Evolutionary conservation across 768 basidiomycete species (phyloP).

Genomic region (Russula dissimulans): DNA sequence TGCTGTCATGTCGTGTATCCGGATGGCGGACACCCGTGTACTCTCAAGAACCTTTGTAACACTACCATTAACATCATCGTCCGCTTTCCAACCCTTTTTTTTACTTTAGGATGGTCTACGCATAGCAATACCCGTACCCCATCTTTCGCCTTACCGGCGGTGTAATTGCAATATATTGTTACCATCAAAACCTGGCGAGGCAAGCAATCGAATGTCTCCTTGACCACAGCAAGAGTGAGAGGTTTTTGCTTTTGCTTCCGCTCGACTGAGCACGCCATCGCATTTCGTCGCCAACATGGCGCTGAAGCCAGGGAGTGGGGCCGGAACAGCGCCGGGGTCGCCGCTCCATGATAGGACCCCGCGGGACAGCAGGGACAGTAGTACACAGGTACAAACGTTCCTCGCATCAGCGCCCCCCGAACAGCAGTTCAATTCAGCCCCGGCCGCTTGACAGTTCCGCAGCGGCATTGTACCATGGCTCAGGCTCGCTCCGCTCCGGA

Average conservation of each 20-base stretch:
- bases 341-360: neutral
- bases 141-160: neutral
- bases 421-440: neutral
- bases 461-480: neutral
- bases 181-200: neutral
- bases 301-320: too few relatives aligned
- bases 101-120: slow-evolving; percentile 10
- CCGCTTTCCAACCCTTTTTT: neutral
- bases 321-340: neutral
- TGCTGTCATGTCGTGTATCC: neutral
- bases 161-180: slow-evolving; percentile 14
- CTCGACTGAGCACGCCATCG: too few relatives aligned
- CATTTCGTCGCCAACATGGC: too few relatives aligned
- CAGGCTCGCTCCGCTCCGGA: neutral
- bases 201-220: neutral
- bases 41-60: slow-evolving; percentile 9
- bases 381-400: neutral
- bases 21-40: slow-evolving; percentile 8
- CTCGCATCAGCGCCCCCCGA: neutral
- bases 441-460: neutral
- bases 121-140: slow-evolving; percentile 12
- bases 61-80: neutral
- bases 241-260: neutral
- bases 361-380: neutral
- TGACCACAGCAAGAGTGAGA: neutral